A percentile compares a stretch with the other conserved stretches of the same genome.
Evolutionary conservation across 768 basidiomycete species (phyloP).

Genomic region (Leccinum sublutescens): DNA sequence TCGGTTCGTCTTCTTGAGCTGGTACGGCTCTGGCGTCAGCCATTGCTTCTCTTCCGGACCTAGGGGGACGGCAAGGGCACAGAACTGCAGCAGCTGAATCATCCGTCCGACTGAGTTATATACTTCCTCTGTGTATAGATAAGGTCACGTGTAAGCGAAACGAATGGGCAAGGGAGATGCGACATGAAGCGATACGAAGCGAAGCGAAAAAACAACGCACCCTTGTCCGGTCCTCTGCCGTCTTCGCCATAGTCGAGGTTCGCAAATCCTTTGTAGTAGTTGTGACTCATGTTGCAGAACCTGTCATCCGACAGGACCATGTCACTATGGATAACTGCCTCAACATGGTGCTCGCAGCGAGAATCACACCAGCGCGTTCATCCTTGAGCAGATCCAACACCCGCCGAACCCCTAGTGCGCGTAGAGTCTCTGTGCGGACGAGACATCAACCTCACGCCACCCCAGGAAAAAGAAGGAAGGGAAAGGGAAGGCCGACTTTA

Average conservation of each 20-base stretch:
- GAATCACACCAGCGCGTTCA: constrained; percentile 17
- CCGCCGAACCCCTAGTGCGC: constrained; percentile 6
- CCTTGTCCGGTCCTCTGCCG: constrained; percentile 7
- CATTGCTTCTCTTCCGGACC: constrained; percentile 3
- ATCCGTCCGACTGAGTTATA: constrained; percentile 22
- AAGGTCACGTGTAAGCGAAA: not conserved
- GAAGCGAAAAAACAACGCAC: constrained; percentile 2
- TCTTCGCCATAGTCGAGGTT: constrained; percentile 17
- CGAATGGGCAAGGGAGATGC: not conserved
- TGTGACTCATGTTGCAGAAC: constrained; percentile 20
- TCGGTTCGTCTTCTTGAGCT: constrained; percentile 7
- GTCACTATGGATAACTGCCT: constrained; percentile 12
- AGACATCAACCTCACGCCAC: not conserved
- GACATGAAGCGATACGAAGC: no score
- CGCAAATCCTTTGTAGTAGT: constrained; percentile 18
- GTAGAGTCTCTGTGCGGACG: constrained; percentile 9
- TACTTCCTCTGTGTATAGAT: constrained; percentile 21
- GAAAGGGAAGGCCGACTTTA: not conserved
- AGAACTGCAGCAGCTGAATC: constrained; percentile 20
- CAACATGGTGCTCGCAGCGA: constrained; percentile 15
- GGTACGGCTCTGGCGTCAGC: constrained; percentile 13
- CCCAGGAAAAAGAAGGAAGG: not conserved
- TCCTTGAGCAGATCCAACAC: constrained; percentile 20
- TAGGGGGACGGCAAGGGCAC: not conserved
- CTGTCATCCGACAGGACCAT: constrained; percentile 8